Base-by-base conservation (phyloP, 2,329 filamentous ascomycete genomes). In the Fusarium albidum region DNA sequence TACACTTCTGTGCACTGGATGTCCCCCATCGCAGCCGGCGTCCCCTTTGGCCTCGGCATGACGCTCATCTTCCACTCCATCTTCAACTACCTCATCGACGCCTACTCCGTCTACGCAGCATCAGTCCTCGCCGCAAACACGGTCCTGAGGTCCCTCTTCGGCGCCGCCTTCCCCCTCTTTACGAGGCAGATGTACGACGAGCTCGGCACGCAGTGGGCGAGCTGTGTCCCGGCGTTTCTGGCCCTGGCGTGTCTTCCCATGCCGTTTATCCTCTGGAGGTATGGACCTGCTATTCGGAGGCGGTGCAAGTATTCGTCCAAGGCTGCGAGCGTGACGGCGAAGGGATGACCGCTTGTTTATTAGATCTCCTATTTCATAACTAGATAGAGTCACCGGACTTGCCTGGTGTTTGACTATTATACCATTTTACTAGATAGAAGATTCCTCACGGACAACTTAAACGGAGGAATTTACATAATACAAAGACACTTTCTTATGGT, bases 31-130 rank as follows among this genome's bases (percentile, higher is more conserved):
- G 64, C 75, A 9, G 73, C 70, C 7, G 73, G 77, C 2, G 69
- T 72, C 2, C 75, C 80, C 33, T 79, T 88, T 51, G 86, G 87
- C 42, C 69, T 79, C 57, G 85, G 81, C 7, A 70, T 82, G 48
- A 82, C 88, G 0, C 73, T 88, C 18, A 83, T 91, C 15, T 91
- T 90, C 74, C 72, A 90, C 10, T 77, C 78, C 3, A 73, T 86
- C 32, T 81, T 85, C 67, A 88, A 84, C 71, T 90, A 90, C 69
- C 78, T 90, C 11, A 83, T 90, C 59, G 88, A 90, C 66, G 74
- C 84, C 3, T 86, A 91, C 70, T 86, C 87, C 42, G 87, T 93
- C 61, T 94, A 88, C 56, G 90, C 91, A 0, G 90, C 90, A 0
- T 90, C 86, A 0, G 89, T 86, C 0, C 76, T 93, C 5, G 90